phyloP scores from a whole-genome alignment of 1,139 yeast genomes.

The Geotrichum bryndzae region DNA sequence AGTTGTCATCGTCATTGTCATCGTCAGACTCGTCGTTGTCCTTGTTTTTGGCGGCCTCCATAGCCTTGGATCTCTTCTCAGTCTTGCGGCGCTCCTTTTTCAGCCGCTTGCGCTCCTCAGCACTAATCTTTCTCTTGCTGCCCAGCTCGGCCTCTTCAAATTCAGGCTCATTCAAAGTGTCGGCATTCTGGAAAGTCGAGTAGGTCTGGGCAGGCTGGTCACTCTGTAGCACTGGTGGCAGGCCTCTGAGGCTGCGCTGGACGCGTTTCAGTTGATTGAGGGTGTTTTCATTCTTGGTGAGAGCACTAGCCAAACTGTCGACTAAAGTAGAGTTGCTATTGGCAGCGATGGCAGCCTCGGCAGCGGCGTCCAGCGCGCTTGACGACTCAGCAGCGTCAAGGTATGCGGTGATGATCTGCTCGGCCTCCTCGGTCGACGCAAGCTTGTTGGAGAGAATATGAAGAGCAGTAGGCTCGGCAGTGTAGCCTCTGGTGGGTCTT shows the following conservation, averaged over 20 bases:
- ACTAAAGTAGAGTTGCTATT: conserved; percentile 10
- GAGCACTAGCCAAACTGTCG: conserved; percentile 13
- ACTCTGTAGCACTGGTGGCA: conserved; percentile 50
- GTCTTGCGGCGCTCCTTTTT: conserved; percentile 39
- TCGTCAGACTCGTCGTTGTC: conserved; percentile 4
- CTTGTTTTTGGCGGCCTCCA: conserved; percentile 4
- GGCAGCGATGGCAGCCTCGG: conserved; percentile 31
- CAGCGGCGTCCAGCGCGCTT: conserved; percentile 24
- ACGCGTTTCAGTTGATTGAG: conserved; percentile 59
- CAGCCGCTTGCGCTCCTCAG: conserved; percentile 37
- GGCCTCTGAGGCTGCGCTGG: conserved; percentile 67
- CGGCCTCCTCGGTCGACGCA: conserved; percentile 35
- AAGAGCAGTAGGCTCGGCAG: conserved; percentile 25
- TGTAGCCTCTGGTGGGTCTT: not conserved
- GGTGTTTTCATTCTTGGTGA: conserved; percentile 29
- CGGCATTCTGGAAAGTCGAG: conserved; percentile 3
- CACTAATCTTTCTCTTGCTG: conserved; percentile 21
- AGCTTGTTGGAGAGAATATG: conserved; percentile 26
- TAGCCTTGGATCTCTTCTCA: conserved; percentile 27
- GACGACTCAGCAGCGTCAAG: conserved; percentile 43
- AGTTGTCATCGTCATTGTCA: not conserved
- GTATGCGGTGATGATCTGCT: conserved; percentile 42
- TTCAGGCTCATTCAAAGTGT: conserved; percentile 9
- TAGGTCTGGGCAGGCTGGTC: conserved; percentile 17
- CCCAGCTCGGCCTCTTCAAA: conserved; percentile 6